These are phyloP conservation scores for Aspergillus thermomutatus DNA, from an alignment of 2,329 filamentous ascomycete genomes.

Conservation along the genomic window DNA sequence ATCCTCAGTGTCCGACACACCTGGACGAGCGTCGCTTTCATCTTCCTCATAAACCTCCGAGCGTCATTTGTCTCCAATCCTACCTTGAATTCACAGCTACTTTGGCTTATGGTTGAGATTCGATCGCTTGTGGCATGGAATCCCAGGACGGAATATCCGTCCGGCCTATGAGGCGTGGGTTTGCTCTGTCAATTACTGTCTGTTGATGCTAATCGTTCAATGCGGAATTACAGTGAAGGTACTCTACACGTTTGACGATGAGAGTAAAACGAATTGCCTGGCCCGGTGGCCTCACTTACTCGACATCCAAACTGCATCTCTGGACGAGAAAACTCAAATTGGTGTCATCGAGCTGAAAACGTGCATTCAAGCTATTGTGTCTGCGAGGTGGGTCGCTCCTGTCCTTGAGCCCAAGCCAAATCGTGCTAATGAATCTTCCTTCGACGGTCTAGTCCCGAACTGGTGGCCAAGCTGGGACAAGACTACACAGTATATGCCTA, in stretches of 20 bases:
- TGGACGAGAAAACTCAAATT: constrained; percentile 78
- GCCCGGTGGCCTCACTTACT: constrained; percentile 79
- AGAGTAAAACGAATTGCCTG: constrained; percentile 83
- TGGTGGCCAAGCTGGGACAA: constrained; percentile 66
- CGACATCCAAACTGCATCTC: constrained; percentile 71
- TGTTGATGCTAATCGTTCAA: constrained; percentile 14
- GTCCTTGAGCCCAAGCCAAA: background rate
- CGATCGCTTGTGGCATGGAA: constrained; percentile 36
- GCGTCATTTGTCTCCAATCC: background rate
- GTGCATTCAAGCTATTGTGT: constrained; percentile 78
- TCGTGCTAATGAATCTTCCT: background rate
- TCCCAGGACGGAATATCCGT: constrained; percentile 54
- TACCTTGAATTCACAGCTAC: background rate
- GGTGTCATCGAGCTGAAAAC: constrained; percentile 83
- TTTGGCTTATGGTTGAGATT: constrained; percentile 30
- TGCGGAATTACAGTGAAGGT: constrained; percentile 71
- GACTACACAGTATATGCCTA: constrained; percentile 98
- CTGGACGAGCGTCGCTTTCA: background rate
- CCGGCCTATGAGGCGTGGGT: constrained; percentile 66
- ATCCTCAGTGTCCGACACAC: constrained; percentile 5
- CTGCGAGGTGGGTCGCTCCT: constrained; percentile 50
- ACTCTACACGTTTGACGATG: constrained; percentile 90
- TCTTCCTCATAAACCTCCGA: background rate
- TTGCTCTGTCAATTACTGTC: constrained; percentile 2
- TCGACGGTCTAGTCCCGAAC: constrained; percentile 66